A percentile compares a stretch with the other conserved stretches of the same genome.
These are phyloP conservation scores for Lasiodiplodia theobromae DNA, from an alignment of 2,329 filamentous ascomycete genomes.

Conservation along the genomic window DNA sequence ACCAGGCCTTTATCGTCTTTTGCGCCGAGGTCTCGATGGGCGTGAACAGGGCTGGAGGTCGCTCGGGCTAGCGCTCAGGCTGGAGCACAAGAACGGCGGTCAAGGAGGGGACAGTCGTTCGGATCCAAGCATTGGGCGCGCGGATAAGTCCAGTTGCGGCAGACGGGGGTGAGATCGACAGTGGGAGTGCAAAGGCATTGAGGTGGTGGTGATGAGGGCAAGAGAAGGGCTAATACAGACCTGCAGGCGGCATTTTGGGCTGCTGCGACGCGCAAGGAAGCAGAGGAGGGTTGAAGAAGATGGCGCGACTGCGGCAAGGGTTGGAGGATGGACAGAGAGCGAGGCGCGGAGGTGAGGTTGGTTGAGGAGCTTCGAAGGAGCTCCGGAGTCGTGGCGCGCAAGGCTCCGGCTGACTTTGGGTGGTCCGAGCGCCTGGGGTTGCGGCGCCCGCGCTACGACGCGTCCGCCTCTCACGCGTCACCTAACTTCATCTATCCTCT, in stretches of 20 bases:
- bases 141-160: background rate
- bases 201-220: background rate
- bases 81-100: background rate
- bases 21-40: background rate
- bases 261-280: background rate
- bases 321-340: background rate
- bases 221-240: conserved; percentile 19
- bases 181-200: background rate
- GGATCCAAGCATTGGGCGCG: background rate
- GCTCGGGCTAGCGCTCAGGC: background rate
- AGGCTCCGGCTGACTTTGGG: background rate
- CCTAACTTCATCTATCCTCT: no score
- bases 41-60: background rate
- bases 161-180: background rate
- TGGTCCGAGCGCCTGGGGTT: conserved; percentile 1
- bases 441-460: background rate
- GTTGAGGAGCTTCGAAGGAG: background rate
- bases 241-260: conserved; percentile 22
- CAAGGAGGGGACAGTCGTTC: background rate
- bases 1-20: background rate
- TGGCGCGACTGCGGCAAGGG: background rate
- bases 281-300: background rate
- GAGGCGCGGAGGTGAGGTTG: conserved; percentile 4
- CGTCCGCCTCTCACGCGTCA: background rate
- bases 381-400: background rate